A percentile compares a stretch with the other conserved stretches of the same genome.
phyloP scores from a whole-genome alignment of 805 yeast species.

The Spathaspora boniae region DNA sequence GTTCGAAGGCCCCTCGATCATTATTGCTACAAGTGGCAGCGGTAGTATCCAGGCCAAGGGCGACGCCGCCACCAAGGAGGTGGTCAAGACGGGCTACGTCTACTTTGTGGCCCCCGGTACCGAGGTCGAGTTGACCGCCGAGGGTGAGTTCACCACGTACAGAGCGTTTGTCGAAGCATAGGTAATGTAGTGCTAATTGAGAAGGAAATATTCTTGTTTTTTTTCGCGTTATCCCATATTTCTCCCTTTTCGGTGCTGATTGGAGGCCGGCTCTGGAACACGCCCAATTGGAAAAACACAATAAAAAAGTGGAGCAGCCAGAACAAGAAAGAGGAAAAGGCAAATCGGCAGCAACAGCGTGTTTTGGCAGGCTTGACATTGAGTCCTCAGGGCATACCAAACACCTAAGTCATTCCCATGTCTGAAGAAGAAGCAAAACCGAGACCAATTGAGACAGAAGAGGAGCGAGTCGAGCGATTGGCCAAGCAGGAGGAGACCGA shows the following conservation, averaged over 20 bases:
- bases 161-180: conserved; percentile 83
- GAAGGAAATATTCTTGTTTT: too few relatives aligned
- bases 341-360: conserved; percentile 1
- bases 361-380: too few relatives aligned
- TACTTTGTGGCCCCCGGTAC: conserved; percentile 81
- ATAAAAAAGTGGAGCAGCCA: too few relatives aligned
- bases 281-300: neutral
- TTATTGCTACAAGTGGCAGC: conserved; percentile 77
- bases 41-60: conserved; percentile 55
- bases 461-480: conserved; percentile 29
- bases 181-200: too few relatives aligned
- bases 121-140: conserved; percentile 56
- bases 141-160: conserved; percentile 64
- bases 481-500: conserved; percentile 45
- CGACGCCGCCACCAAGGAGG: conserved; percentile 19
- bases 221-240: neutral
- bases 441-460: conserved; percentile 23
- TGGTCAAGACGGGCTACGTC: conserved; percentile 67
- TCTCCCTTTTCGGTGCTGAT: neutral
- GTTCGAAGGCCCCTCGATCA: conserved; percentile 82
- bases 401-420: conserved; percentile 2
- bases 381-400: conserved; percentile 1
- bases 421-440: conserved; percentile 5
- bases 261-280: neutral
- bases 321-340: too few relatives aligned